Conservation (phyloP, 2,329 filamentous ascomycete species). For the Botrytis fragariae region DNA sequence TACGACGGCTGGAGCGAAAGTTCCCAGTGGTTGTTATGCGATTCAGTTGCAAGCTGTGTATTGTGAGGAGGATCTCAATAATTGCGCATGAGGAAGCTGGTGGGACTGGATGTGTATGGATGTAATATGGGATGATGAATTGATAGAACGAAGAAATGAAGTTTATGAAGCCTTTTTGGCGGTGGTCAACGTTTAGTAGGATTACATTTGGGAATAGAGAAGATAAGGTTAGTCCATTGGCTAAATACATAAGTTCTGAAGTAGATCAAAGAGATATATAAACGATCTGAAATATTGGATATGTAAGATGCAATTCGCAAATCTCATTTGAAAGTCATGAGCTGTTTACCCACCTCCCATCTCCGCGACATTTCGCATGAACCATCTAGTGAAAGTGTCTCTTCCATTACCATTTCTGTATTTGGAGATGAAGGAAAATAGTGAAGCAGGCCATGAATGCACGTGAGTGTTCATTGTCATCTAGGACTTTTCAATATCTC, state of each 20-base stretch:
- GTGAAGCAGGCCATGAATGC: not conserved
- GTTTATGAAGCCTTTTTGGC: not conserved
- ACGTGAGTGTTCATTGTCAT: not conserved
- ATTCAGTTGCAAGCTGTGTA: conserved; percentile 6
- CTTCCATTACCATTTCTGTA: not conserved
- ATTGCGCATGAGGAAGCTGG: not conserved
- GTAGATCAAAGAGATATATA: not conserved
- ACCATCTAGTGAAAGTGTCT: not conserved
- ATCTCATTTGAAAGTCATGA: not conserved
- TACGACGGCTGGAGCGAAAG: not conserved
- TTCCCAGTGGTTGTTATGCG: conserved; percentile 1
- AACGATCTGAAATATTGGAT: not conserved
- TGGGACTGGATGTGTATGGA: not conserved
- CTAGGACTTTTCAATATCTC: not conserved
- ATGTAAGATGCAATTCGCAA: not conserved
- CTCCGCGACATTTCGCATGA: not conserved
- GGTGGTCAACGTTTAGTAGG: not conserved
- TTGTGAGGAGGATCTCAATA: not conserved
- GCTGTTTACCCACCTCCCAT: not conserved
- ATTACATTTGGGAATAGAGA: not conserved
- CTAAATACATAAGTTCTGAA: not conserved
- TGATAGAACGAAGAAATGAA: not conserved
- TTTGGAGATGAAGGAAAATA: not conserved
- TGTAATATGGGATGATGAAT: not conserved
- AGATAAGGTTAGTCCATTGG: not conserved